Conservation (phyloP, 768 basidiomycete genomes). For the Boletellus emodensis region DNA sequence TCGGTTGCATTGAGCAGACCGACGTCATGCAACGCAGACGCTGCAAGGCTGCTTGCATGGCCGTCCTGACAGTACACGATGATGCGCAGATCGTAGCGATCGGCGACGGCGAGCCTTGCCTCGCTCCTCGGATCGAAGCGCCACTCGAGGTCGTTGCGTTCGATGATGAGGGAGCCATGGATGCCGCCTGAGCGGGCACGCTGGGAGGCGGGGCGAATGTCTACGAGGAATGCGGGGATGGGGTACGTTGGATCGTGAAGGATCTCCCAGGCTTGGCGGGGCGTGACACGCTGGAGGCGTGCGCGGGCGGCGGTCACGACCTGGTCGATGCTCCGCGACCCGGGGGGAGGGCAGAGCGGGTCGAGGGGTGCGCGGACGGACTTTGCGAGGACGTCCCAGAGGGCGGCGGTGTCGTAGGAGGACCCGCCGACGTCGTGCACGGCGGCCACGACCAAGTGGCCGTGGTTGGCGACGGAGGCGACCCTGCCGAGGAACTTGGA, state of each 20-base stretch:
- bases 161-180: slow-evolving; percentile 65
- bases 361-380: slow-evolving; percentile 56
- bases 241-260: slow-evolving; percentile 48
- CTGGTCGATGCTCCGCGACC: slow-evolving; percentile 55
- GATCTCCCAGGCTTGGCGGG: slow-evolving; percentile 57
- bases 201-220: slow-evolving; percentile 66
- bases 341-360: slow-evolving; percentile 59
- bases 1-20: slow-evolving; percentile 75
- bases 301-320: slow-evolving; percentile 58
- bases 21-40: slow-evolving; percentile 61
- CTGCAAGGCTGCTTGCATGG: slow-evolving; percentile 68
- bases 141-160: slow-evolving; percentile 78
- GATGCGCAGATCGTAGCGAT: slow-evolving; percentile 70
- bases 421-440: too few species aligned
- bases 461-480: too few species aligned
- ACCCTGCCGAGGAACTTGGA: too few species aligned
- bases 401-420: slow-evolving; percentile 21
- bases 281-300: slow-evolving; percentile 59
- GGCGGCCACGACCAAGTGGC: too few species aligned
- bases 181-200: slow-evolving; percentile 57
- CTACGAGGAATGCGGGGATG: slow-evolving; percentile 70
- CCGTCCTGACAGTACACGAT: slow-evolving; percentile 78
- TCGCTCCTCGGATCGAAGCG: slow-evolving; percentile 68
- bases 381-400: slow-evolving; percentile 70
- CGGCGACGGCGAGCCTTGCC: slow-evolving; percentile 58